phyloP scores from a whole-genome alignment of 1,284 basidiomycete species.

The Takashimella tepidaria region DNA sequence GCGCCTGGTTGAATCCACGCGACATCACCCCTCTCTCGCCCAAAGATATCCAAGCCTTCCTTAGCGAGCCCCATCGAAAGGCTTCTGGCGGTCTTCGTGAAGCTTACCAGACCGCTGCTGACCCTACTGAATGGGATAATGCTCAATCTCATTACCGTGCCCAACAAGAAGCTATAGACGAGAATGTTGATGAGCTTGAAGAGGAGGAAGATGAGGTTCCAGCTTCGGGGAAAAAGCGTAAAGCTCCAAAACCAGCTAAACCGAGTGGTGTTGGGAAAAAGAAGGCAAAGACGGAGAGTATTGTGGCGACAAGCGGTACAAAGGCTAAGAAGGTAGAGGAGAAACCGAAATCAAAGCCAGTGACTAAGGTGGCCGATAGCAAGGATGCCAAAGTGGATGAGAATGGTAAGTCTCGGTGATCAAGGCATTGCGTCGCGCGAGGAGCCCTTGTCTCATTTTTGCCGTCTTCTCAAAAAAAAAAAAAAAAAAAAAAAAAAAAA shows the following conservation, averaged over 20 bases:
- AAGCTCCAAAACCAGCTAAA: conserved; percentile 50
- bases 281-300: conserved; percentile 51
- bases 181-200: conserved; percentile 57
- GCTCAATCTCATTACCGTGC: conserved; percentile 55
- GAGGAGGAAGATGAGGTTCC: conserved; percentile 56
- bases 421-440: too few relatives aligned
- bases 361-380: conserved; percentile 36
- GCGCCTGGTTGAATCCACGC: conserved; percentile 77
- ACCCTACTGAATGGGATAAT: conserved; percentile 65
- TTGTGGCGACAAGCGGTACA: not conserved
- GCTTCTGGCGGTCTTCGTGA: conserved; percentile 67
- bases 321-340: conserved; percentile 6
- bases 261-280: conserved; percentile 51
- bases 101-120: conserved; percentile 76
- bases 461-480: too few relatives aligned
- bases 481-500: too few relatives aligned
- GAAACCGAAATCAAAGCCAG: conserved; percentile 51
- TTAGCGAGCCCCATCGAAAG: conserved; percentile 64
- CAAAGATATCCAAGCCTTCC: conserved; percentile 78
- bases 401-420: not conserved
- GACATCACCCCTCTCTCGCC: conserved; percentile 73
- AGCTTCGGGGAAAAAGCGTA: conserved; percentile 54
- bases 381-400: not conserved
- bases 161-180: conserved; percentile 57
- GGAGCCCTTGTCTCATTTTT: too few relatives aligned